Evolutionary conservation across 2,329 filamentous ascomycete species (phyloP), one percentile per base, ranked within the genome.

Genomic region (Arthrinium puccinioides): DNA sequence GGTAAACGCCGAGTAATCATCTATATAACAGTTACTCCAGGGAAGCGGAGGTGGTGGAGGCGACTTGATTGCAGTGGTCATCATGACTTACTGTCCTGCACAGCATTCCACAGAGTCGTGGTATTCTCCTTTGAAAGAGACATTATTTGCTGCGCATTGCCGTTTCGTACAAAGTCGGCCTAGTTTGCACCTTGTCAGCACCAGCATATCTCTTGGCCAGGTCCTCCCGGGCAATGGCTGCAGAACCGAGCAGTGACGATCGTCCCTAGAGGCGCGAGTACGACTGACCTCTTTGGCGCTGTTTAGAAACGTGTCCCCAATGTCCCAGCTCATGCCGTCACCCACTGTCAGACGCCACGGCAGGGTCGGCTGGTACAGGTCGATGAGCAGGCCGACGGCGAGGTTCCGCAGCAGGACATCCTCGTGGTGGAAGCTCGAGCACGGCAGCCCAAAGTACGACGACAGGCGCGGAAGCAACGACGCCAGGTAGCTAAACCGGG

Each of bases 61-160:
- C 27, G 29, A 28, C 21, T 16, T n/a, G 10, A n/a, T n/a, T n/a
- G n/a, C n/a, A n/a, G n/a, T n/a, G n/a, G n/a, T n/a, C 6, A 14
- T 13, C 3, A 27, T n/a, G 13, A 60, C 71, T 44, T 62, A 82
- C 77, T 84, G 48, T 84, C 76, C 57, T 82, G 72, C 28, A 94
- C 85, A 9, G 85, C 75, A 46, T 81, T 74, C 87, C 89, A 96
- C 23, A 96, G 69, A 21, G 82, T 76, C 7, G 81, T 86, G 11
- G 86, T 92, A 57, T 94, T 81, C 31, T 85, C 79, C 57, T 88
- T 89, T 43, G 83, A 87, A 52, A 96, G 67, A 37, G 80, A 82
- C 87, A 95, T 94, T 53, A 94, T 89, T 43, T 84, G 82, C 56
- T 90, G 88, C 13, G 87, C 87, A 37, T 84, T 92, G 30, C 88